These are phyloP conservation scores for Melanopsichium pennsylvanicum DNA, from an alignment of 1,284 basidiomycete species.

Conservation along the genomic window DNA sequence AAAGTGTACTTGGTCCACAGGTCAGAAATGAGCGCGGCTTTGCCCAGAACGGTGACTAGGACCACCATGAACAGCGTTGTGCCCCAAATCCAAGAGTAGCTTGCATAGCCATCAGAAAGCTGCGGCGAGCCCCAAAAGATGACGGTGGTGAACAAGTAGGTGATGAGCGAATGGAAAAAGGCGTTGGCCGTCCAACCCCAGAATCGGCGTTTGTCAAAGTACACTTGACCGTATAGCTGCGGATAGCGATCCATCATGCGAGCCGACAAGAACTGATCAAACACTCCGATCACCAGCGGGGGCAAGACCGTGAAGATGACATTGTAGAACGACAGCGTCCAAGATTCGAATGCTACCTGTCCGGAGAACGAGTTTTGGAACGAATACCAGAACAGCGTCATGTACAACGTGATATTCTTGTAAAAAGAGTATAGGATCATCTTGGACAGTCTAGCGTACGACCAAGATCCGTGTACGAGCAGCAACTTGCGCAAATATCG, in stretches of 20 bases:
- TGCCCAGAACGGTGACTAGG: conserved; percentile 92
- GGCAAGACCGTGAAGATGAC: conserved; percentile 75
- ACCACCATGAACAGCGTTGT: conserved; percentile 92
- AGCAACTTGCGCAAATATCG: conserved; percentile 93
- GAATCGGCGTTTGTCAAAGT: conserved; percentile 68
- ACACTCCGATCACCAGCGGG: conserved; percentile 94
- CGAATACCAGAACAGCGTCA: conserved; percentile 99
- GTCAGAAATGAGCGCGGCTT: conserved; percentile 95
- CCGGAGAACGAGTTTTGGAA: conserved; percentile 86
- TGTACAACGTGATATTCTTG: conserved; percentile 91
- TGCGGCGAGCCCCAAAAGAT: conserved; percentile 83
- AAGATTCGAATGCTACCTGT: conserved; percentile 96
- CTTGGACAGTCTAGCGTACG: conserved; percentile 92
- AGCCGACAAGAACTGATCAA: conserved; percentile 97
- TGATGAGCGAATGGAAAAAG: conserved; percentile 77
- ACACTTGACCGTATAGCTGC: conserved; percentile 76
- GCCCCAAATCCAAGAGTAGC: conserved; percentile 98
- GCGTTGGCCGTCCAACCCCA: conserved; percentile 97
- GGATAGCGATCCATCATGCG: conserved; percentile 96
- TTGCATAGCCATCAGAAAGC: conserved; percentile 79
- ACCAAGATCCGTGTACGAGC: conserved; percentile 98
- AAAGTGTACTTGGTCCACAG: conserved; percentile 99
- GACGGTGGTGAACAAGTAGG: conserved; percentile 86
- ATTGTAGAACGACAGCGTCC: conserved; percentile 80
- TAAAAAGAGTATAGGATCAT: conserved; percentile 76